These are phyloP conservation scores for Hypoxylon trugodes DNA, from an alignment of 495 filamentous ascomycete species.

Conservation along the genomic window DNA sequence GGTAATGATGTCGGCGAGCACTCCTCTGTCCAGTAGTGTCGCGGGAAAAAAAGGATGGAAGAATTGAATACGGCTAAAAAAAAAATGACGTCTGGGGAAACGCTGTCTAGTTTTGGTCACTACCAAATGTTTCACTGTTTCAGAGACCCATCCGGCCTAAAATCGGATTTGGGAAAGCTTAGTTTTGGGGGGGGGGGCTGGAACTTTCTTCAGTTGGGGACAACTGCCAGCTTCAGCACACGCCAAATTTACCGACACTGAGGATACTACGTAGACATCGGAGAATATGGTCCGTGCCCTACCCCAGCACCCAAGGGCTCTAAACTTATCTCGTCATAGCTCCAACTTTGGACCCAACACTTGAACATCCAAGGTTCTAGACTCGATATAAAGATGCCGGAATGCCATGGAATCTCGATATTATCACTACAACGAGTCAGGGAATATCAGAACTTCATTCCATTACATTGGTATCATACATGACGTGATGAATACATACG, in stretches of 20 bases:
- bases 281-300: not conserved
- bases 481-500: no score
- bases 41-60: conserved; percentile 20
- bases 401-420: no score
- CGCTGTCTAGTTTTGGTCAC: conserved; percentile 25
- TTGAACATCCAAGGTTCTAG: no score
- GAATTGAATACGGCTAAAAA: conserved; percentile 15
- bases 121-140: conserved; percentile 24
- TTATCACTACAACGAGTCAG: no score
- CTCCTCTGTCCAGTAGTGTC: not conserved
- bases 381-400: no score
- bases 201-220: conserved; percentile 12
- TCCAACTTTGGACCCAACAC: no score
- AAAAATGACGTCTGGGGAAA: conserved; percentile 45
- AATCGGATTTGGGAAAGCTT: conserved; percentile 28
- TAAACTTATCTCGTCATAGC: no score
- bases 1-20: not conserved
- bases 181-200: not conserved
- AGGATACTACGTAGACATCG: not conserved
- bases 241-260: conserved; percentile 7
- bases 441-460: no score
- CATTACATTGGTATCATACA: no score
- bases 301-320: no score
- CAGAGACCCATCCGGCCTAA: conserved; percentile 11
- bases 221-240: conserved; percentile 7